These are phyloP conservation scores for Kwoniella dendrophila DNA, from an alignment of 768 basidiomycete genomes.

Conservation along the genomic window DNA sequence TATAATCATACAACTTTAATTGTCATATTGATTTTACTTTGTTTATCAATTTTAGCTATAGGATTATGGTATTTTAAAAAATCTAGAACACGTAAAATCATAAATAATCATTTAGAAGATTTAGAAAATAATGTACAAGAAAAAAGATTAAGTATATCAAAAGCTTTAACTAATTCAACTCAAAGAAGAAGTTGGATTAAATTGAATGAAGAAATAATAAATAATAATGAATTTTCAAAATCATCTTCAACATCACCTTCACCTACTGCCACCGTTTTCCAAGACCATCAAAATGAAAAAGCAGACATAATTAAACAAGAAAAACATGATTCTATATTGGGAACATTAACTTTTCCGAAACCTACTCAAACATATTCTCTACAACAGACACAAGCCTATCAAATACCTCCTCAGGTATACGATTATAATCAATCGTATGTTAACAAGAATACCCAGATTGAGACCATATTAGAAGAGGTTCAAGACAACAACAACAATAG, in stretches of 20 bases:
- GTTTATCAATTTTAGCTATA: neutral
- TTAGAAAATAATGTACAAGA: conserved; percentile 1
- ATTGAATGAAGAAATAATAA: conserved; percentile 12
- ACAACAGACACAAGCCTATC: no score
- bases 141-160: conserved; percentile 2
- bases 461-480: neutral
- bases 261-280: neutral
- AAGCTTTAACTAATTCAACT: neutral
- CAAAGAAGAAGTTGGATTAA: conserved; percentile 9
- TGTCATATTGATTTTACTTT: conserved; percentile 8
- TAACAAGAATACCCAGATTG: neutral
- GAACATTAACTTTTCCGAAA: no score
- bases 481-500: neutral
- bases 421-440: no score
- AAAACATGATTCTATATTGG: neutral
- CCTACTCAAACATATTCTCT: no score
- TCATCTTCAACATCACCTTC: neutral
- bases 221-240: neutral
- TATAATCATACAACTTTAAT: conserved; percentile 21
- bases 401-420: neutral
- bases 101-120: neutral
- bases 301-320: neutral
- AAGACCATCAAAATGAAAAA: neutral
- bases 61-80: conserved; percentile 11
- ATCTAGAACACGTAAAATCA: neutral